Base-by-base conservation (phyloP, 768 basidiomycete species). In the Termitomyces sp. region DNA sequence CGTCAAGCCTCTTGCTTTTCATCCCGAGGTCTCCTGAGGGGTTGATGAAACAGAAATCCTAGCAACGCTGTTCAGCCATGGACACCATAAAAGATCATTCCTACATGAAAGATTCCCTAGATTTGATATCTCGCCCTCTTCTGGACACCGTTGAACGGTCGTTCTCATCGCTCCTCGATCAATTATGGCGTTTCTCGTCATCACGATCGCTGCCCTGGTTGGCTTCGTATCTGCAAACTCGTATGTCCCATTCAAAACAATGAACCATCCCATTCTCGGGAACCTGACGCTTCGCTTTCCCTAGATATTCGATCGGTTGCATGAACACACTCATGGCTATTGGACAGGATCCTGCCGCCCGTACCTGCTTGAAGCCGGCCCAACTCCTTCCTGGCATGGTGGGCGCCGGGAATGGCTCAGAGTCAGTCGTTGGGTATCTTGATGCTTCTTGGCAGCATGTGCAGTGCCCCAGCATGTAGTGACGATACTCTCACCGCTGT, bases 401-500 rank as follows among this genome's bases (percentile, higher is more conserved):
- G 42, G 61, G 63, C 49, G 5, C 69, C 24, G 67, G 68, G 41
- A 65, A 70, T 3, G 61, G 57, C 24, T 59, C 70, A 27, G 66
- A 70, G 13, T 78, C 78, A 0, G 42, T 79, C 54, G 65, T 79
- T 36, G 61, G 69, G 1, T 71, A 80, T 7, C 57, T 87, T 57
- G 72, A 81, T 68, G 74, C 55, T 45, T 84, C 67, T 85, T 39
- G 73, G 68, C 11, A 79, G 80, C 46, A 20, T 82, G 58, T 87
- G 86, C 66, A 61, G 74, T 50, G 70, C 74, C 36, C 68, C 72
- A 3, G 68, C 79, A 1, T 87, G 86, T 67, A 76, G 72, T 61
- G 83, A 85, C 57, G 67, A 67, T n/a, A 78, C 79, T 11, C 72
- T 87, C 24, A 67, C 78, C 36, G 58, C 73, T 6, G 71, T 85